Evolutionary conservation across 345 rosid species (phyloP).

Genomic region (Arabis alpina): DNA sequence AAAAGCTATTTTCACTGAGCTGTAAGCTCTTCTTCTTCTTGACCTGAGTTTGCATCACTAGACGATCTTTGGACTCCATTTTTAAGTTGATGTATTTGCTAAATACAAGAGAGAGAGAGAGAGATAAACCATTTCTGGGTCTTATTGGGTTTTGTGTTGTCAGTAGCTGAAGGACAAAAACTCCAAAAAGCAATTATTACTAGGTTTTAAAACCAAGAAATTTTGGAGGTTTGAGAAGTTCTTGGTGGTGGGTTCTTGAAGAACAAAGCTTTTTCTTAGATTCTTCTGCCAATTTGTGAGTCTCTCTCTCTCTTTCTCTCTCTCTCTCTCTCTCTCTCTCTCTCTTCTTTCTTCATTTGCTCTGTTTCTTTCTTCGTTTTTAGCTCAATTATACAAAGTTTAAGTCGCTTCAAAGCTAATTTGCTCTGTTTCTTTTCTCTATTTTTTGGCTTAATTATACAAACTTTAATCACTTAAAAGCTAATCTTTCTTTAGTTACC

Average conservation of each 20-base stretch:
- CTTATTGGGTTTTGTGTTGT: constrained; percentile 31
- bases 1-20: constrained; percentile 26
- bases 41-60: constrained; percentile 3
- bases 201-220: constrained; percentile 42
- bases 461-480: background rate
- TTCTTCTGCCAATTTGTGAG: constrained; percentile 49
- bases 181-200: constrained; percentile 33
- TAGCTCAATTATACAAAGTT: constrained; percentile 13
- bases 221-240: constrained; percentile 43
- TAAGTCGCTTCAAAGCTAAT: background rate
- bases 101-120: constrained; percentile 8
- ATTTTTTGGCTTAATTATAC: background rate
- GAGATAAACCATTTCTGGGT: constrained; percentile 31
- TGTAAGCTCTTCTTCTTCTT: constrained; percentile 1
- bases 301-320: constrained; percentile 20
- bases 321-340: constrained; percentile 42
- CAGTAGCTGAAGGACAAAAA: constrained; percentile 36
- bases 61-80: background rate
- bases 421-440: constrained; percentile 10
- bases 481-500: background rate
- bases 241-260: constrained; percentile 20
- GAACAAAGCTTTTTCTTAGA: constrained; percentile 37
- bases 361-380: background rate
- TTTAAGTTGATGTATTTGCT: background rate
- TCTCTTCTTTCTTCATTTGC: background rate